Evolutionary conservation across 192 early-diverging fungal species (phyloP).

Genomic region (Phlyctochytrium arcticum): DNA sequence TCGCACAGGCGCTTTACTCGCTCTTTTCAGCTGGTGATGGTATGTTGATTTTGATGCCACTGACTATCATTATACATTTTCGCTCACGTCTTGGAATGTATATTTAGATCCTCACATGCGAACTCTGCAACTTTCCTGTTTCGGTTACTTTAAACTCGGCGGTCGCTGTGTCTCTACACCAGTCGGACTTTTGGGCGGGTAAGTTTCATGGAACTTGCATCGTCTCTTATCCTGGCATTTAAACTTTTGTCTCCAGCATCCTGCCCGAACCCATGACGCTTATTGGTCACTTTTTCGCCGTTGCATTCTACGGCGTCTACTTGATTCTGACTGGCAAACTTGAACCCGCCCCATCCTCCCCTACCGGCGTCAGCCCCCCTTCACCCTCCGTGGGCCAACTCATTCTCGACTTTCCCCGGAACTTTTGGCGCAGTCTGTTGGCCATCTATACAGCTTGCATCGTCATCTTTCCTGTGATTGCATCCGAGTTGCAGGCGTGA

Average conservation of each 20-base stretch:
- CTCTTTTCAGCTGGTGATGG: conserved; percentile 81
- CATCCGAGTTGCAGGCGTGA: conserved; percentile 24
- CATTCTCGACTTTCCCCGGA: conserved; percentile 20
- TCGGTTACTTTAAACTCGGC: conserved; percentile 83
- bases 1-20: conserved; percentile 87
- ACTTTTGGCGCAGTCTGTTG: conserved; percentile 23
- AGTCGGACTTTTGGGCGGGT: conserved; percentile 72
- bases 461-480: conserved; percentile 39
- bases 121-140: conserved; percentile 78
- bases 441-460: conserved; percentile 34
- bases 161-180: conserved; percentile 77
- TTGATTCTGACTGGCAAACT: conserved; percentile 22
- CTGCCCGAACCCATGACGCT: conserved; percentile 70
- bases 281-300: conserved; percentile 88
- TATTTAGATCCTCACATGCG: conserved; percentile 69
- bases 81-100: too few species aligned
- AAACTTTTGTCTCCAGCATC: conserved; percentile 35
- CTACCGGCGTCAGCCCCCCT: neutral
- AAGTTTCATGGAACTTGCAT: neutral
- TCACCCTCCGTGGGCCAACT: neutral
- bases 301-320: conserved; percentile 58
- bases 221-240: neutral
- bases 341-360: neutral
- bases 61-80: too few species aligned
- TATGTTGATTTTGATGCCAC: conserved; percentile 31